Percentiles rank a stretch among this genome's conserved stretches.
These are phyloP conservation scores for Thielaviopsis punctulata DNA, from an alignment of 2,329 filamentous ascomycete genomes.

Conservation along the genomic window DNA sequence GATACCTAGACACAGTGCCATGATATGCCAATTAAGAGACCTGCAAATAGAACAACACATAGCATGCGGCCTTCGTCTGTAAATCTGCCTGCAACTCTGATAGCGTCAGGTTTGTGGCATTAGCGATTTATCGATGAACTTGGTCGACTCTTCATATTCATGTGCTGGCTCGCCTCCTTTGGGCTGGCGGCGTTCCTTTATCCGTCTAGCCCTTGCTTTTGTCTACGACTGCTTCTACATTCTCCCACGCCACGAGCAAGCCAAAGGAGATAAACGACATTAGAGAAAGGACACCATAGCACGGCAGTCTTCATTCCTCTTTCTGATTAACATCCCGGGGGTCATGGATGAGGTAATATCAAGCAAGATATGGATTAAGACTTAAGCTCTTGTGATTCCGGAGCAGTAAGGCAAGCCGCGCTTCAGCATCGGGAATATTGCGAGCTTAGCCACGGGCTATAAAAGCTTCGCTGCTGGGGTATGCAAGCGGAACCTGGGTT, in stretches of 20 bases:
- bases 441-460: background rate
- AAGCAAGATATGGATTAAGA: background rate
- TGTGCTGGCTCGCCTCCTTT: background rate
- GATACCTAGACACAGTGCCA: slow-evolving; percentile 8
- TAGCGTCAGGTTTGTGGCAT: background rate
- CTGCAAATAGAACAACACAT: background rate
- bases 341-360: background rate
- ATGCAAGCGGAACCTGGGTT: background rate
- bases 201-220: background rate
- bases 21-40: background rate
- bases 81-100: background rate
- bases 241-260: background rate
- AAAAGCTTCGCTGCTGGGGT: background rate
- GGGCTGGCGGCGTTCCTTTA: background rate
- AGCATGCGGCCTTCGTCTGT: background rate
- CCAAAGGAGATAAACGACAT: background rate
- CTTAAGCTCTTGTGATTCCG: background rate
- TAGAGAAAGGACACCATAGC: background rate
- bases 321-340: background rate
- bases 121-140: background rate
- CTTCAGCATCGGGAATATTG: background rate
- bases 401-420: background rate
- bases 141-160: background rate
- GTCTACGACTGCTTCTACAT: background rate
- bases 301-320: background rate